These are phyloP conservation scores for Ogataea parapolymorpha DNA, from an alignment of 805 yeast genomes.

Conservation along the genomic window DNA sequence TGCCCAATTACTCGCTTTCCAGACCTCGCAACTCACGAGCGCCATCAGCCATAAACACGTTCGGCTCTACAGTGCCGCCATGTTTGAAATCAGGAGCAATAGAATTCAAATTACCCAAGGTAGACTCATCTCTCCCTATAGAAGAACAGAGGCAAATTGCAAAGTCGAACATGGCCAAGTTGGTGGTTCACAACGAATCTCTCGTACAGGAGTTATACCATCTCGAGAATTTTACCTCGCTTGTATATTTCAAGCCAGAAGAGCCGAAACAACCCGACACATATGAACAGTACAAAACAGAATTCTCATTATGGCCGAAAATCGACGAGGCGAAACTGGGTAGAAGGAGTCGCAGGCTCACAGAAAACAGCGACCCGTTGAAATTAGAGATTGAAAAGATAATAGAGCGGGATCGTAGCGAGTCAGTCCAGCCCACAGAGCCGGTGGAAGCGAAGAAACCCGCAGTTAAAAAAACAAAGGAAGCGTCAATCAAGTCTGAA, in stretches of 20 bases:
- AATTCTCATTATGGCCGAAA: constrained; percentile 39
- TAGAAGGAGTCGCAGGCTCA: constrained; percentile 27
- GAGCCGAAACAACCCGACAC: constrained; percentile 35
- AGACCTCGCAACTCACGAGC: constrained; percentile 2
- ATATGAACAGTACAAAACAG: constrained; percentile 32
- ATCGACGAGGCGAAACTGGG: constrained; percentile 21
- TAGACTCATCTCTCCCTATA: neutral
- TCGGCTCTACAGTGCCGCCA: constrained; percentile 1
- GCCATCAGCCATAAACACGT: neutral
- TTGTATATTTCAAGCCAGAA: constrained; percentile 60
- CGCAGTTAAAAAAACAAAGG: constrained; percentile 1
- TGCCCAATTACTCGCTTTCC: constrained; percentile 4
- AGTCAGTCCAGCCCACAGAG: neutral
- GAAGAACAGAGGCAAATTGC: constrained; percentile 9
- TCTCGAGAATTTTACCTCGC: constrained; percentile 55
- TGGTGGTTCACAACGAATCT: constrained; percentile 45
- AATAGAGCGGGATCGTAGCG: constrained; percentile 3
- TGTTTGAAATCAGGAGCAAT: constrained; percentile 4
- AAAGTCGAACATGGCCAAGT: constrained; percentile 36
- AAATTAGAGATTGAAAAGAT: constrained; percentile 21
- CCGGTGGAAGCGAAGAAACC: neutral
- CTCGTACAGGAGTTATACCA: constrained; percentile 62
- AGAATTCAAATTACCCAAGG: neutral
- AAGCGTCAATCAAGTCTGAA: constrained; percentile 1
- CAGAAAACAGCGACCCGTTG: constrained; percentile 24